These are phyloP conservation scores for Paraglomus brasilianum DNA, from an alignment of 192 early-diverging fungal genomes.

Conservation along the genomic window DNA sequence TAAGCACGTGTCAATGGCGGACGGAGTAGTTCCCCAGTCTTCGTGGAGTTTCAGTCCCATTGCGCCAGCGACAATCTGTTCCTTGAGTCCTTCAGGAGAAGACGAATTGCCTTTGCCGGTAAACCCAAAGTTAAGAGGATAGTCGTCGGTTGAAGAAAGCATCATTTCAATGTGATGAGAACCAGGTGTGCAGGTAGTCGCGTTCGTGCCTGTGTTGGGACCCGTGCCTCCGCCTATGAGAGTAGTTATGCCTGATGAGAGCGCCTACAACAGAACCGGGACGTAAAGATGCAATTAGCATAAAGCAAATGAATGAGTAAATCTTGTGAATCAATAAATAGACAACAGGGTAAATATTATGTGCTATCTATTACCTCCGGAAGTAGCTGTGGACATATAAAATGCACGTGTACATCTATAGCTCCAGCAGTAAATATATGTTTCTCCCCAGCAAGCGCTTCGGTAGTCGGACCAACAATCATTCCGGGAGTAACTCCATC, in stretches of 20 bases:
- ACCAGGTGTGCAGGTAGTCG: constrained; percentile 94
- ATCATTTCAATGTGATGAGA: constrained; percentile 81
- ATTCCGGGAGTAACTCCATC: constrained; percentile 86
- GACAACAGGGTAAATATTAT: not conserved
- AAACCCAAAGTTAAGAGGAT: constrained; percentile 92
- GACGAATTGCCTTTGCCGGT: constrained; percentile 95
- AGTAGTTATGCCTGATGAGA: constrained; percentile 79
- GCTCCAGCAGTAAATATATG: constrained; percentile 91
- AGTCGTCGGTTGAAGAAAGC: constrained; percentile 83
- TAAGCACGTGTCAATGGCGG: constrained; percentile 89
- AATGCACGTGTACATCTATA: constrained; percentile 94
- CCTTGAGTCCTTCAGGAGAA: constrained; percentile 60
- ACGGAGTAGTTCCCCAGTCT: constrained; percentile 95
- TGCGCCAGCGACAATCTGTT: constrained; percentile 84
- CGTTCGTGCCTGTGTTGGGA: constrained; percentile 94
- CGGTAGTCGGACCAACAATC: constrained; percentile 85
- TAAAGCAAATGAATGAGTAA: constrained; percentile 31
- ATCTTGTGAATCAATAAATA: constrained; percentile 19
- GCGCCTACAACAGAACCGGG: constrained; percentile 54
- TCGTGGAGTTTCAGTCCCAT: constrained; percentile 93
- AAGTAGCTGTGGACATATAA: constrained; percentile 89
- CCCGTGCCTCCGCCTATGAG: constrained; percentile 91
- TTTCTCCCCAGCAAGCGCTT: constrained; percentile 90
- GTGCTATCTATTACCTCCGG: constrained; percentile 56
- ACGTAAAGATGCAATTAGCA: constrained; percentile 32